phyloP scores from a whole-genome alignment of 2,329 filamentous ascomycete genomes.

The Exophiala sp. region DNA sequence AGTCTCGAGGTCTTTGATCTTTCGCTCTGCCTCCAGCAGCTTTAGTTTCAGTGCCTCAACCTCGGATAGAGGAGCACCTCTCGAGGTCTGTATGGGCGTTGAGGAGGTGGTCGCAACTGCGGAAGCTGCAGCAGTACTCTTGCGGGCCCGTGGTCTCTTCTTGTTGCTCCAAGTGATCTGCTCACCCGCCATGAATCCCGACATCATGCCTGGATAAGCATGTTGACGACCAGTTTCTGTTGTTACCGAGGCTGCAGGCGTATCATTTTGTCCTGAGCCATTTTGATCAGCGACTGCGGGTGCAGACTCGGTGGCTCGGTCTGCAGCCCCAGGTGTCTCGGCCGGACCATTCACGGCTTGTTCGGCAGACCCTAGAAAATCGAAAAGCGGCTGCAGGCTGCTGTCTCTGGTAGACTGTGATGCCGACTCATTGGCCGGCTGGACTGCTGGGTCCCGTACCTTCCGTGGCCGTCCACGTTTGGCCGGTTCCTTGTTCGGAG shows the following conservation, averaged over 20 bases:
- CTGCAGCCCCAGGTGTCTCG: neutral
- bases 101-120: neutral
- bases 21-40: conserved; percentile 18
- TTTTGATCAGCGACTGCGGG: neutral
- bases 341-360: neutral
- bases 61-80: conserved; percentile 4
- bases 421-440: neutral
- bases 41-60: conserved; percentile 18
- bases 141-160: neutral
- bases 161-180: conserved; percentile 10
- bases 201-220: conserved; percentile 16
- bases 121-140: neutral
- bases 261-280: neutral
- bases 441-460: conserved; percentile 11
- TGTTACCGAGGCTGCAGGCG: neutral
- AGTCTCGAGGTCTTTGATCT: conserved; percentile 20
- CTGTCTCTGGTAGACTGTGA: conserved; percentile 3
- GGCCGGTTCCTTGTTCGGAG: neutral
- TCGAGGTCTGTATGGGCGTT: neutral
- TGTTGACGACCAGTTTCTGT: neutral
- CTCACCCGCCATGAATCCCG: conserved; percentile 12
- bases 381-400: conserved; percentile 23
- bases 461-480: neutral
- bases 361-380: conserved; percentile 24
- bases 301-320: neutral